phyloP scores from a whole-genome alignment of 2,329 filamentous ascomycete genomes.

The Furcasterigmium furcatum region DNA sequence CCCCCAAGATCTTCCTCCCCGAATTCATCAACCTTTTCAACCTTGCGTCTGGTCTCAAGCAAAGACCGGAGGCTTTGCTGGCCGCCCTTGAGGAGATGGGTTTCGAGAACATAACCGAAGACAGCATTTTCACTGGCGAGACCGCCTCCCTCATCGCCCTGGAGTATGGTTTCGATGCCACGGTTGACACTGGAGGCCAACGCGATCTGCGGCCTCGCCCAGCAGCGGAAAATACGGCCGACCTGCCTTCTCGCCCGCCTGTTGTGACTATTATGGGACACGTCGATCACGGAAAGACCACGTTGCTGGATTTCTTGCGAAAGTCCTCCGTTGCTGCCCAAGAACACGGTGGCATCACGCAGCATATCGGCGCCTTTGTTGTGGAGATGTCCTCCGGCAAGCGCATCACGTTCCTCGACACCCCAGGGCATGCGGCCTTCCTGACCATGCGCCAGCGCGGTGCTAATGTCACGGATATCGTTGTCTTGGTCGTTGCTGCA shows the following conservation, averaged over 20 bases:
- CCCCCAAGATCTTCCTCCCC: slow-evolving; percentile 64
- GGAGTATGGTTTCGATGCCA: slow-evolving; percentile 90
- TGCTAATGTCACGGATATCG: slow-evolving; percentile 94
- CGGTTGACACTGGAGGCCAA: slow-evolving; percentile 62
- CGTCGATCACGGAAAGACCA: slow-evolving; percentile 98
- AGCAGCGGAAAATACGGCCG: slow-evolving; percentile 62
- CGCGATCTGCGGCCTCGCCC: slow-evolving; percentile 72
- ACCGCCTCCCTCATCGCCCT: slow-evolving; percentile 85
- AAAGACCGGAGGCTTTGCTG: slow-evolving; percentile 70
- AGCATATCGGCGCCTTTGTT: slow-evolving; percentile 97
- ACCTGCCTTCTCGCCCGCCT: slow-evolving; percentile 74
- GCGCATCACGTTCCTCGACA: slow-evolving; percentile 94
- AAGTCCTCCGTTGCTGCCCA: slow-evolving; percentile 88
- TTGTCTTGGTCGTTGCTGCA: slow-evolving; percentile 91
- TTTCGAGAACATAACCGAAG: slow-evolving; percentile 79
- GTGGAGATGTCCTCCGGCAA: slow-evolving; percentile 84
- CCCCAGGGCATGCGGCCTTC: slow-evolving; percentile 93
- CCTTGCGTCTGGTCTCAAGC: slow-evolving; percentile 70
- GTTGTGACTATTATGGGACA: slow-evolving; percentile 99
- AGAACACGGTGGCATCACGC: slow-evolving; percentile 95
- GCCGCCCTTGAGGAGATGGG: slow-evolving; percentile 77
- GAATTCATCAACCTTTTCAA: slow-evolving; percentile 90
- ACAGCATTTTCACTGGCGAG: slow-evolving; percentile 86
- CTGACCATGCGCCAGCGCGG: slow-evolving; percentile 93
- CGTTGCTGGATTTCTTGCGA: slow-evolving; percentile 86